Base-by-base conservation (phyloP, 495 filamentous ascomycete genomes). In the Pyrenula massariospora region DNA sequence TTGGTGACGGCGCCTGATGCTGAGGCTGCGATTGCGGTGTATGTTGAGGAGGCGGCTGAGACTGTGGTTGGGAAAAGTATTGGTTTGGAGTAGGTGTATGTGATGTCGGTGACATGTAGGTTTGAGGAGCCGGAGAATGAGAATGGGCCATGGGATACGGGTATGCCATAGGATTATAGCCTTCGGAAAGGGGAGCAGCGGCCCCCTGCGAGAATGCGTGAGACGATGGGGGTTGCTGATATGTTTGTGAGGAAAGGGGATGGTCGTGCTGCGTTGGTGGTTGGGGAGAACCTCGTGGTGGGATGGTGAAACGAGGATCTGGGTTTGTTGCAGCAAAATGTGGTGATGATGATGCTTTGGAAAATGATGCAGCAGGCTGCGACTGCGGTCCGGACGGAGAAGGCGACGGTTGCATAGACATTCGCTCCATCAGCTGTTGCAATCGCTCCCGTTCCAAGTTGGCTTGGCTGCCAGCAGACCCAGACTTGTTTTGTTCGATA, bases 351-450 rank as follows among this genome's bases (percentile, higher is more conserved):
- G 63, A 60, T 58, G 68, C 66, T 51, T 67, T 59, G 57, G 71
- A 56, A 58, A 66, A 56, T 72, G 73, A 52, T 68, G 75, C 59
- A 58, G 77, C 58, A 57, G 70, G 59, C 59, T 75, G 56, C 51
- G 63, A 62, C 54, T 70, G 66, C 20, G 69, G 68, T 31, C 76
- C 68, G 19, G 70, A 65, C 24, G 74, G 71, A 0, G 78, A 66
- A 50, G 65, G 59, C 24, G 75, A 75, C 10, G 79, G 76, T 56
- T 90, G 86, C 67, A 92, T 85, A 12, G 91, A 89, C 75, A 97
- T 89, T 56, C 93, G 85, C 65, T 96, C 93, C 93, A 98, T 97
- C 53, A 97, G 72, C 53, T 88, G 86, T 56, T 86, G 80, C 51
- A 98, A 68, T 58, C 92, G 83, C 65, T 91, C 88, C 50, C 91